Conservation (phyloP, 2,329 filamentous ascomycete genomes). For the Penicillium sp. region DNA sequence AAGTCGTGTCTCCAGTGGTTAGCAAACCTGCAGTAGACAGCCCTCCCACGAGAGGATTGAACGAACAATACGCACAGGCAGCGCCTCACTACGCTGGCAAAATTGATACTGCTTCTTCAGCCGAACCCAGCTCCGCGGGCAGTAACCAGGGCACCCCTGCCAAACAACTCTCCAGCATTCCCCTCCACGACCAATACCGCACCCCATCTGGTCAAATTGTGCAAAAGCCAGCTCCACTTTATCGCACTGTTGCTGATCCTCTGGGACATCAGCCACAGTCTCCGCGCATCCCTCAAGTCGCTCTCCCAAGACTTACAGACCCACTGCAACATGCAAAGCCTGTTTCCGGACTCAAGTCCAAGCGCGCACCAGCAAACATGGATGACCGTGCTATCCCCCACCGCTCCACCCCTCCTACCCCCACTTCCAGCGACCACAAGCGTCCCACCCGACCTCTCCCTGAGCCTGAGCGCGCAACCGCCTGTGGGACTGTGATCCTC, state of each 20-base stretch:
- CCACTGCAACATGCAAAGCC: conserved; percentile 9
- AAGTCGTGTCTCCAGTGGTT: conserved; percentile 48
- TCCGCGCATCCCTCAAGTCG: conserved; percentile 2
- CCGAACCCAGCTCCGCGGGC: neutral
- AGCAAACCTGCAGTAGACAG: conserved; percentile 31
- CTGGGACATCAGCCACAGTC: conserved; percentile 1
- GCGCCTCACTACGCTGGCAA: conserved; percentile 8
- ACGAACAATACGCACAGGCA: conserved; percentile 14
- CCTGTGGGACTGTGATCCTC: conserved; percentile 65
- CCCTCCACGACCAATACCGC: neutral
- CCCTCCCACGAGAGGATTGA: conserved; percentile 3
- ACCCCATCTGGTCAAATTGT: conserved; percentile 5
- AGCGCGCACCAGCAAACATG: conserved; percentile 17
- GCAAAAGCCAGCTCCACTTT: conserved; percentile 7
- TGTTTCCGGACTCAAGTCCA: conserved; percentile 24
- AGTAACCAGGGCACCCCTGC: neutral
- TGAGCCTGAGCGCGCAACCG: conserved; percentile 18
- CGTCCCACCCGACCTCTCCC: conserved; percentile 19
- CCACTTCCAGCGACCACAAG: conserved; percentile 18
- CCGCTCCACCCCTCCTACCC: conserved; percentile 13
- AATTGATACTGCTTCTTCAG: neutral
- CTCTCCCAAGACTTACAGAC: conserved; percentile 13
- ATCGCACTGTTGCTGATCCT: conserved; percentile 12
- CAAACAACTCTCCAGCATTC: neutral
- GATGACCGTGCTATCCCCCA: conserved; percentile 13